Conservation (phyloP, 768 basidiomycete species). For the Floccularia luteovirens region DNA sequence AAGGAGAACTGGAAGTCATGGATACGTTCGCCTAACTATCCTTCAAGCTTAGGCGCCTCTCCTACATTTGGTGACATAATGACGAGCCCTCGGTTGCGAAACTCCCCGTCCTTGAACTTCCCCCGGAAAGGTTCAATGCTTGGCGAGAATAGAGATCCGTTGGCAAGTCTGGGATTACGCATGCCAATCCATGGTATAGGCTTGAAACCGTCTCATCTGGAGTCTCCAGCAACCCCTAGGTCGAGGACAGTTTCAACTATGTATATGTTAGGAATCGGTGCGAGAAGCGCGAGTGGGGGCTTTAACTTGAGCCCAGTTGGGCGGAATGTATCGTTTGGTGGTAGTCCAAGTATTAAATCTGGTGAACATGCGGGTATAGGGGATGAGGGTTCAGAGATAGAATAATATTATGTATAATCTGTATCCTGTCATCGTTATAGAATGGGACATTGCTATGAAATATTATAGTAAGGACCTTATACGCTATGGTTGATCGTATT, state of each 20-base stretch:
- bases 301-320: too few relatives aligned
- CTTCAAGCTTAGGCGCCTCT: conserved; percentile 20
- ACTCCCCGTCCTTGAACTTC: conserved; percentile 31
- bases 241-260: conserved; percentile 50
- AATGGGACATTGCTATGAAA: too few relatives aligned
- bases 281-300: conserved; percentile 21
- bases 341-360: too few relatives aligned
- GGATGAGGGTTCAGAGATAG: too few relatives aligned
- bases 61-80: conserved; percentile 71
- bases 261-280: conserved; percentile 57
- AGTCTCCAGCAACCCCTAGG: conserved; percentile 13
- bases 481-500: too few relatives aligned
- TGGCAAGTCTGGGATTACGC: conserved; percentile 39
- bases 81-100: conserved; percentile 54
- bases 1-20: conserved; percentile 43
- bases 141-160: conserved; percentile 22
- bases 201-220: conserved; percentile 4
- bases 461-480: too few relatives aligned
- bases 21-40: conserved; percentile 33
- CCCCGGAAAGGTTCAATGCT: conserved; percentile 8
- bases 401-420: too few relatives aligned
- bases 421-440: too few relatives aligned
- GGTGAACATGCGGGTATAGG: too few relatives aligned
- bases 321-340: too few relatives aligned
- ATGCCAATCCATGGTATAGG: conserved; percentile 51